Evolutionary conservation across 2,329 filamentous ascomycete genomes (phyloP).

Genomic region (Penicillium verrucosum): DNA sequence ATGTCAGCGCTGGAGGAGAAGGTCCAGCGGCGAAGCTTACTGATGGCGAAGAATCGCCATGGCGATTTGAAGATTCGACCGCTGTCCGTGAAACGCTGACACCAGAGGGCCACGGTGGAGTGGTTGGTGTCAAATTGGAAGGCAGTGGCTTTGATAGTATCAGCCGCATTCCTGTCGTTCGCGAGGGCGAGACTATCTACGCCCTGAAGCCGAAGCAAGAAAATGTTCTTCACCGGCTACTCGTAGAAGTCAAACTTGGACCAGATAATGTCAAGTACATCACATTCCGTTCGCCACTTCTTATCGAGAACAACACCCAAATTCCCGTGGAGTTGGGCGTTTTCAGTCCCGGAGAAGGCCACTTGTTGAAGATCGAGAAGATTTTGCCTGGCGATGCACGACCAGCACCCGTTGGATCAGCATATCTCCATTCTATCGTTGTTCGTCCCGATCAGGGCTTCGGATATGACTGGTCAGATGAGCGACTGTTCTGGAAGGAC

Average conservation of each 20-base stretch:
- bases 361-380: slow-evolving; percentile 96
- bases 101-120: slow-evolving; percentile 73
- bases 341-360: slow-evolving; percentile 79
- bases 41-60: slow-evolving; percentile 88
- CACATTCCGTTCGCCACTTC: slow-evolving; percentile 83
- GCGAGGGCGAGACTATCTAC: slow-evolving; percentile 92
- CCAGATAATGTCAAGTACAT: slow-evolving; percentile 97
- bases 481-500: slow-evolving; percentile 89
- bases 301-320: slow-evolving; percentile 94
- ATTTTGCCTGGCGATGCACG: slow-evolving; percentile 86
- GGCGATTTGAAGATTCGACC: slow-evolving; percentile 95
- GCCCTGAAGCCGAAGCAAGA: slow-evolving; percentile 84
- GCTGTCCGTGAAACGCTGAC: slow-evolving; percentile 92
- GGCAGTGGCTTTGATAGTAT: slow-evolving; percentile 92
- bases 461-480: slow-evolving; percentile 90
- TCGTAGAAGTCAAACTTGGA: slow-evolving; percentile 90
- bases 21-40: slow-evolving; percentile 68
- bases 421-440: slow-evolving; percentile 82
- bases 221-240: slow-evolving; percentile 77
- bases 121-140: slow-evolving; percentile 80
- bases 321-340: slow-evolving; percentile 93
- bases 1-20: slow-evolving; percentile 66
- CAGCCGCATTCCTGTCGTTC: slow-evolving; percentile 80
- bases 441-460: slow-evolving; percentile 93
- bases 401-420: slow-evolving; percentile 87